Evolutionary conservation across 495 filamentous ascomycete species (phyloP).

Genomic region (Mytilinidion resinicola): DNA sequence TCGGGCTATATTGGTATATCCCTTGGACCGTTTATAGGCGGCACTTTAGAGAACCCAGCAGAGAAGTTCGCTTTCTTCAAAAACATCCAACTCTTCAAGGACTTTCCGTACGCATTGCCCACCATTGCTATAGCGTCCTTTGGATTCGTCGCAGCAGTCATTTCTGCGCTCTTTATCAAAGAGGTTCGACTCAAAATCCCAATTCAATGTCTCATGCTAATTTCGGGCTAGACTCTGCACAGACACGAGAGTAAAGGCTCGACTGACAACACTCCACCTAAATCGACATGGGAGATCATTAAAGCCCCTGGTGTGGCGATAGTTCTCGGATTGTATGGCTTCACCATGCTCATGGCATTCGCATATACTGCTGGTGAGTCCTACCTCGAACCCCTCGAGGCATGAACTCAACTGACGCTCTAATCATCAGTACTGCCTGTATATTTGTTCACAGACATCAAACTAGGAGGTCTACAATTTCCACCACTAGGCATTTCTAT

Average conservation of each 20-base stretch:
- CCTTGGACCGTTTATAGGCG: conserved; percentile 57
- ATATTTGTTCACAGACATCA: conserved; percentile 52
- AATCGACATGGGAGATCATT: conserved; percentile 51
- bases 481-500: conserved; percentile 50
- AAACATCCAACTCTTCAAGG: conserved; percentile 47
- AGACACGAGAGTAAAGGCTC: conserved; percentile 24
- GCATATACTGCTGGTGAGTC: conserved; percentile 51
- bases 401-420: conserved; percentile 6
- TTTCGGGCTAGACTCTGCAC: conserved; percentile 26
- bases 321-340: conserved; percentile 55
- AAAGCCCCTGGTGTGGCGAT: conserved; percentile 53
- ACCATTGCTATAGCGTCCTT: conserved; percentile 49
- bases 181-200: conserved; percentile 43
- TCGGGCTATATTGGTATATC: conserved; percentile 63
- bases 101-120: conserved; percentile 60
- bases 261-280: conserved; percentile 24
- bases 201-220: conserved; percentile 6
- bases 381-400: not conserved
- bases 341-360: conserved; percentile 57
- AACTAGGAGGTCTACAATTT: conserved; percentile 56
- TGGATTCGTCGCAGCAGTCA: conserved; percentile 44
- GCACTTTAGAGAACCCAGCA: conserved; percentile 55
- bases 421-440: conserved; percentile 52
- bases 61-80: conserved; percentile 52
- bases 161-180: conserved; percentile 46